Evolutionary conservation across 495 filamentous ascomycete species (phyloP).

Genomic region (Daldinia decipiens): DNA sequence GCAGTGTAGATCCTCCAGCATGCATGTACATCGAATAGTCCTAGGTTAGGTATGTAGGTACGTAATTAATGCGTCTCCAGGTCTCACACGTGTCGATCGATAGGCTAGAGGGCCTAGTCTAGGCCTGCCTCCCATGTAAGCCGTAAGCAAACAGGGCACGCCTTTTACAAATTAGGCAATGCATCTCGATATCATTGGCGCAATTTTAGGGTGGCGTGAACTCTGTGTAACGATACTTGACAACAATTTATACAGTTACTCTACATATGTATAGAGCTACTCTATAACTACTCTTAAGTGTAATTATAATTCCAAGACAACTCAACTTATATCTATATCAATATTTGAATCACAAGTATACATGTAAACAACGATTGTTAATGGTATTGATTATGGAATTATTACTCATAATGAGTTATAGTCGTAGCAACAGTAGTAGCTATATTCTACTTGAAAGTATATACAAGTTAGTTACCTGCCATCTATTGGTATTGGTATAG

Average conservation of each 20-base stretch:
- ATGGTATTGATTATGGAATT: neutral
- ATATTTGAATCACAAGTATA: neutral
- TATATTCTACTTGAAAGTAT: slow-evolving; percentile 21
- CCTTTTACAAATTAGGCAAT: slow-evolving; percentile 22
- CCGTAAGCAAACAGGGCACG: slow-evolving; percentile 5
- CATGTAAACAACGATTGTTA: neutral
- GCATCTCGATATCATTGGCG: slow-evolving; percentile 17
- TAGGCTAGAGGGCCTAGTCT: slow-evolving; percentile 5
- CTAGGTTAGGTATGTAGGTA: too few relatives aligned
- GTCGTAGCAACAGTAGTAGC: neutral
- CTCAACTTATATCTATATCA: neutral
- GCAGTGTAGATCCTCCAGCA: too few relatives aligned
- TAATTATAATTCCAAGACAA: neutral
- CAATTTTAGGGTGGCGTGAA: neutral
- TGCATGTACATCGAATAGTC: neutral
- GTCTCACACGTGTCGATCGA: slow-evolving; percentile 3
- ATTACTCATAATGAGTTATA: neutral
- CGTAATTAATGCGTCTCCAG: neutral
- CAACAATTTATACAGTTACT: neutral
- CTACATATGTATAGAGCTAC: too few relatives aligned
- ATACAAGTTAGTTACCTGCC: slow-evolving; percentile 22
- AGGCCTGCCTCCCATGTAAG: neutral
- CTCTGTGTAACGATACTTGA: neutral
- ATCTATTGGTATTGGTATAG: slow-evolving; percentile 7
- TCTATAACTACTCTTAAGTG: too few relatives aligned